Conservation (phyloP, 108 stramenopile species). For the Conticribra guillardii region DNA sequence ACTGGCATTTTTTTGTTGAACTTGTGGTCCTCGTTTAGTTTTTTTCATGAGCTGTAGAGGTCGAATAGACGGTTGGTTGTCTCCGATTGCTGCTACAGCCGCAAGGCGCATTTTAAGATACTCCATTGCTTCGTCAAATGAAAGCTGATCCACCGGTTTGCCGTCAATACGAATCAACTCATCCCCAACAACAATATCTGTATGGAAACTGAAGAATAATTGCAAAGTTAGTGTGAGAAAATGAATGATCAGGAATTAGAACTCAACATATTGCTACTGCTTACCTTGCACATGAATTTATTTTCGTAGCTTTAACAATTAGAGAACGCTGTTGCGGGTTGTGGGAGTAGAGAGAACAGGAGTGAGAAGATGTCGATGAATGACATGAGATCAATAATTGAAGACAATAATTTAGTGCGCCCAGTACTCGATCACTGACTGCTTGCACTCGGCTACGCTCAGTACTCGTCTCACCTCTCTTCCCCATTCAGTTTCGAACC, state of each 20-base stretch:
- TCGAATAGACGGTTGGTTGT: constrained; percentile 7
- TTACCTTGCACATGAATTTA: constrained; percentile 80
- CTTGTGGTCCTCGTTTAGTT: constrained; percentile 1
- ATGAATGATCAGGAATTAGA: no score
- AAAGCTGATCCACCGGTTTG: constrained; percentile 56
- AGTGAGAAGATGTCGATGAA: no score
- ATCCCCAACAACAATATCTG: constrained; percentile 91
- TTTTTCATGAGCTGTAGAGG: constrained; percentile 27
- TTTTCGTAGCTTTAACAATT: constrained; percentile 90
- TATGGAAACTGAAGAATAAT: constrained; percentile 29
- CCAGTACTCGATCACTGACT: no score
- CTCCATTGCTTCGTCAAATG: constrained; percentile 90
- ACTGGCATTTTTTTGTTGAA: constrained; percentile 7
- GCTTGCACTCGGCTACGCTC: no score
- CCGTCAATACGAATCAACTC: constrained; percentile 88
- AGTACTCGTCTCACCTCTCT: no score
- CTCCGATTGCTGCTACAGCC: background rate
- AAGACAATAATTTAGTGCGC: no score
- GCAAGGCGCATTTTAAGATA: constrained; percentile 48
- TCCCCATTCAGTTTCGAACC: constrained; percentile 93
- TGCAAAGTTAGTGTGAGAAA: no score
- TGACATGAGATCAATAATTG: no score
- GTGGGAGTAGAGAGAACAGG: no score
- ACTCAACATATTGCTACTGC: no score
- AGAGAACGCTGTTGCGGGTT: no score